Base-by-base conservation (phyloP, 768 basidiomycete genomes). In the Kwoniella dendrophila region DNA sequence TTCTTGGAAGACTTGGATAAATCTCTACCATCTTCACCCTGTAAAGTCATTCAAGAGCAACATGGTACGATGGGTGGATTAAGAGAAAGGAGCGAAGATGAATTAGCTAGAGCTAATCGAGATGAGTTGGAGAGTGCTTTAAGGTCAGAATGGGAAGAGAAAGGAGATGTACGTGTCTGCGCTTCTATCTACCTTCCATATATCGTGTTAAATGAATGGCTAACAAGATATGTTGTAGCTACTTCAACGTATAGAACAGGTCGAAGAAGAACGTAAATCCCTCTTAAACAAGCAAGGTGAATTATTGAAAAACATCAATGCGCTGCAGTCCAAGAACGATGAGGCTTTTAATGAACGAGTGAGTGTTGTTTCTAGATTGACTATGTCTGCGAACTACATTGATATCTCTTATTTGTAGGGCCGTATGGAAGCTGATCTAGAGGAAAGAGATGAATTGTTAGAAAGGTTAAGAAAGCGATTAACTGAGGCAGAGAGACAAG, bases 341-440 rank as follows among this genome's bases (percentile, higher is more conserved):
- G 70, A 73, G 24, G 67, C 68, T 0, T 65, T 66, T 27, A 59
- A 65, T 14, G 71, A 73, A 33, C 68, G 69, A 64, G 72, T 76
- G 32, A 41, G 70, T 45, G 10, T 26, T 12, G 6, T 34, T 22
- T 53, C n/a, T 34, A n/a, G n/a, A n/a, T n/a, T 26, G 18, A n/a
- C 38, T 34, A n/a, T 47, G 10, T 38, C 3, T 5, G 48, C 18
- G 41, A 57, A 33, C 45, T 20, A 20, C 27, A 11, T 14, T 20
- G 27, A 24, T 62, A 49, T 51, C 41, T 51, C 2, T 2, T 20
- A 20, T 11, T 27, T 18, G 30, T 18, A 71, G 70, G 62, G 59
- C 22, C 68, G 68, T 20, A 67, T 78, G 29, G 76, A 78, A 47
- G 63, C 68, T 32, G 74, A 75, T 47, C 32, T 75, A 14, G 66